A percentile compares a stretch with the other conserved stretches of the same genome.
Evolutionary conservation across 306 rosid genomes (phyloP).

Genomic region (Mimosa pudica): DNA sequence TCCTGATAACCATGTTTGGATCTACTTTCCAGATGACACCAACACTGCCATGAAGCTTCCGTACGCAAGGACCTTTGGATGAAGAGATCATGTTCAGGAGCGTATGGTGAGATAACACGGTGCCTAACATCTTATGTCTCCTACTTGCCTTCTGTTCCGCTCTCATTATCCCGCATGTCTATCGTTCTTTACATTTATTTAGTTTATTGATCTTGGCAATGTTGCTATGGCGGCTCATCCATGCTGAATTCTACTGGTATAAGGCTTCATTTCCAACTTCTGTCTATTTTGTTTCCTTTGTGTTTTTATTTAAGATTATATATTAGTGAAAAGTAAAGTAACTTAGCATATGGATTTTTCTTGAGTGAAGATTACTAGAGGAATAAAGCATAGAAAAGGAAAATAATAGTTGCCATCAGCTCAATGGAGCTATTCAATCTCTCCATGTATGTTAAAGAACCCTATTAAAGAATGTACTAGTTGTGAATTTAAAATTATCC

Average conservation of each 20-base stretch:
- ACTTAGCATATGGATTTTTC: conserved; percentile 6
- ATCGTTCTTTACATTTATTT: conserved; percentile 4
- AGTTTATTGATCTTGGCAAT: conserved; percentile 2
- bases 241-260: conserved; percentile 1
- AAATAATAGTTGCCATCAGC: background rate
- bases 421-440: background rate
- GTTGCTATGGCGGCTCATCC: background rate
- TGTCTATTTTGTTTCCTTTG: background rate
- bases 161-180: background rate
- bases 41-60: conserved; percentile 53
- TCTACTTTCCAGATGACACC: conserved; percentile 54
- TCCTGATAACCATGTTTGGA: conserved; percentile 49
- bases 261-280: conserved; percentile 9
- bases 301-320: conserved; percentile 6
- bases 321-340: conserved; percentile 9
- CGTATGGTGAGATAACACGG: conserved; percentile 59
- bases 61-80: conserved; percentile 44
- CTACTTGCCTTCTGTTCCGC: background rate
- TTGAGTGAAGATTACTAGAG: conserved; percentile 3
- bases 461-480: background rate
- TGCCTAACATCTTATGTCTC: background rate
- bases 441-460: background rate
- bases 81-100: conserved; percentile 40
- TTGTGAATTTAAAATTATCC: background rate
- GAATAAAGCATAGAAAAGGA: background rate